phyloP scores from a whole-genome alignment of 495 filamentous ascomycete genomes.

The Podospora didyma region DNA sequence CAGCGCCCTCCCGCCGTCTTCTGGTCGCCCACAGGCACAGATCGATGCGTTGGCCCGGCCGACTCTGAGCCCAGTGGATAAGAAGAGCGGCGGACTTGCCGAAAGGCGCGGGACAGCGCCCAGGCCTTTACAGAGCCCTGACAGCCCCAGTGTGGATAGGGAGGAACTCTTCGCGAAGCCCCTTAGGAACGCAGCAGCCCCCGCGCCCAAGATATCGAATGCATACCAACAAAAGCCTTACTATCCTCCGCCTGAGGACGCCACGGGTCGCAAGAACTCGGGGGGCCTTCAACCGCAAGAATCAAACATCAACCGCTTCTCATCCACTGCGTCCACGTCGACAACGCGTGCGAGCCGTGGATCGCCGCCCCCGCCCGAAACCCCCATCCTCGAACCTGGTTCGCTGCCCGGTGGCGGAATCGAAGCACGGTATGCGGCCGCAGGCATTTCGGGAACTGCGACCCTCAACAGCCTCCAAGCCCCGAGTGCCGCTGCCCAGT shows the following conservation, averaged over 20 bases:
- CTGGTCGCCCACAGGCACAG: constrained; percentile 21
- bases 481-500: constrained; percentile 77
- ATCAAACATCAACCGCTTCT: constrained; percentile 67
- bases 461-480: constrained; percentile 76
- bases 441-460: constrained; percentile 79
- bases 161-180: constrained; percentile 64
- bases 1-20: constrained; percentile 21
- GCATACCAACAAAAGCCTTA: constrained; percentile 47
- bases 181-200: constrained; percentile 31
- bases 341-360: constrained; percentile 90
- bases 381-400: constrained; percentile 73
- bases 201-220: constrained; percentile 37
- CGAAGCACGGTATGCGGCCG: constrained; percentile 83
- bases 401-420: constrained; percentile 71
- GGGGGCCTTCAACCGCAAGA: constrained; percentile 25
- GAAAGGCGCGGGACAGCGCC: constrained; percentile 71
- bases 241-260: constrained; percentile 41
- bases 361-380: constrained; percentile 93
- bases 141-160: constrained; percentile 64
- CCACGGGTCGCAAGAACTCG: constrained; percentile 19
- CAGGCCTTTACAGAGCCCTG: constrained; percentile 69
- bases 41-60: constrained; percentile 40
- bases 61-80: constrained; percentile 45
- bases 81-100: constrained; percentile 54
- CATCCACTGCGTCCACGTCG: constrained; percentile 84